A percentile compares a stretch with the other conserved stretches of the same genome.
These are phyloP conservation scores for Gaeumannomyces tritici DNA, from an alignment of 2,329 filamentous ascomycete species.

Conservation along the genomic window DNA sequence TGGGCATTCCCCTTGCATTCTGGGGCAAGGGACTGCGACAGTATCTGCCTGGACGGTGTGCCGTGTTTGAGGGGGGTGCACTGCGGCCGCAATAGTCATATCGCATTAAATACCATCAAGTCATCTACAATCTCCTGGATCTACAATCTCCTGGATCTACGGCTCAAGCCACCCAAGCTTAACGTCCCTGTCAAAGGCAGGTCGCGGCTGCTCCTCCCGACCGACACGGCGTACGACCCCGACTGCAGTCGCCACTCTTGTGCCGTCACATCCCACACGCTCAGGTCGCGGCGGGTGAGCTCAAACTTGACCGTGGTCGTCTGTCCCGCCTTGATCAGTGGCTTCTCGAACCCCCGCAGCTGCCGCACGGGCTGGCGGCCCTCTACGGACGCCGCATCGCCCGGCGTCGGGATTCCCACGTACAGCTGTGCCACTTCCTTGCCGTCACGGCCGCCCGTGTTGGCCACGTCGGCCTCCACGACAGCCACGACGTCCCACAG, in stretches of 20 bases:
- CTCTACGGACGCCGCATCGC: conserved; percentile 24
- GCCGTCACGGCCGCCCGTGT: conserved; percentile 23
- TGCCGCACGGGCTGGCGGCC: conserved; percentile 46
- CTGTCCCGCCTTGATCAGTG: conserved; percentile 31
- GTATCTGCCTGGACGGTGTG: conserved; percentile 14
- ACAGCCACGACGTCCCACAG: conserved; percentile 23
- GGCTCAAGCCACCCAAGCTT: no score
- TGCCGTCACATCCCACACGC: conserved; percentile 47
- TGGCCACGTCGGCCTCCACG: conserved; percentile 26
- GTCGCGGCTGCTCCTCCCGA: conserved; percentile 36
- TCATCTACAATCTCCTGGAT: no score
- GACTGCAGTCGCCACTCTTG: conserved; percentile 46
- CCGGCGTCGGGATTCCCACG: conserved; percentile 12
- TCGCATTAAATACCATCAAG: no score
- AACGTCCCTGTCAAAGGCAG: conserved; percentile 22
- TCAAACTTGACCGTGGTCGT: conserved; percentile 33
- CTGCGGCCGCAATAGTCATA: conserved; percentile 13
- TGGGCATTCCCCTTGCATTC: conserved; percentile 15
- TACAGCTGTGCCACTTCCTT: conserved; percentile 15
- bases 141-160: no score
- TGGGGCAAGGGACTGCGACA: conserved; percentile 16
- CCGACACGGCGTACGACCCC: conserved; percentile 28
- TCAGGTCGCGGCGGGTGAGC: conserved; percentile 50
- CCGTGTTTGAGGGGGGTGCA: conserved; percentile 12
- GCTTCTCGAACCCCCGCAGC: conserved; percentile 52